Evolutionary conservation across 345 rosid genomes (phyloP), one percentile per base, ranked within the genome.

Genomic region (Bretschneidera sinensis): DNA sequence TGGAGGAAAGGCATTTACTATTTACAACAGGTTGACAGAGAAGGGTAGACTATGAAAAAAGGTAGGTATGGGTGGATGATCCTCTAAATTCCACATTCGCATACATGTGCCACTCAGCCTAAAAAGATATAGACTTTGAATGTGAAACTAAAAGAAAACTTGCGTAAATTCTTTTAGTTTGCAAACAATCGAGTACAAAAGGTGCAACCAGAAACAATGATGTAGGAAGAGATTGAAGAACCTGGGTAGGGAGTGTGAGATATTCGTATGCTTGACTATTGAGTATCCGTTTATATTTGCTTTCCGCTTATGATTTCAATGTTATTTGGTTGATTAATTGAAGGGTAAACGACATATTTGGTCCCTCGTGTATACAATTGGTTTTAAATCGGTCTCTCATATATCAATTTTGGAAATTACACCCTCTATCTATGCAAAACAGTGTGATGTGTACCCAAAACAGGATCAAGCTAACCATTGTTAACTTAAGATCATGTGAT

Each of bases 1-100:
- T 39, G 45, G 45, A 9, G 16, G 11, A 11, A 39, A 13, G 6
- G 10, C 10, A 2, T 39, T 5, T 39, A 1, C 15, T 14, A 39
- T 39, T 39, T 39, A 13, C 15, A 39, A 14, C 15, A 6, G 23
- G 21, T 50, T 15, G 6, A 18, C 8, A 50, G 24, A 39, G 23
- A 39, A 55, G 22, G 60, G 57, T 55, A 19, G 24, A 48, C 21
- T 48, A 58, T 31, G 43, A 34, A 22, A 31, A 23, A n/a, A n/a
- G n/a, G n/a, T n/a, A 45, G 62, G 34, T 0, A 60, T 20, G 51
- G 45, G 20, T 51, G 39, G 34, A 22, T 55, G 62, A 35, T 61
- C 43, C 22, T 24, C 33, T 21, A 11, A 25, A 35, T 24, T 49
- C 59, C 62, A 56, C 47, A n/a, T 61, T 34, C 17, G 11, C 22